Percentiles rank a stretch among this genome's conserved stretches.
Evolutionary conservation across 768 basidiomycete genomes (phyloP).

Genomic region (Hygrophorus russula): DNA sequence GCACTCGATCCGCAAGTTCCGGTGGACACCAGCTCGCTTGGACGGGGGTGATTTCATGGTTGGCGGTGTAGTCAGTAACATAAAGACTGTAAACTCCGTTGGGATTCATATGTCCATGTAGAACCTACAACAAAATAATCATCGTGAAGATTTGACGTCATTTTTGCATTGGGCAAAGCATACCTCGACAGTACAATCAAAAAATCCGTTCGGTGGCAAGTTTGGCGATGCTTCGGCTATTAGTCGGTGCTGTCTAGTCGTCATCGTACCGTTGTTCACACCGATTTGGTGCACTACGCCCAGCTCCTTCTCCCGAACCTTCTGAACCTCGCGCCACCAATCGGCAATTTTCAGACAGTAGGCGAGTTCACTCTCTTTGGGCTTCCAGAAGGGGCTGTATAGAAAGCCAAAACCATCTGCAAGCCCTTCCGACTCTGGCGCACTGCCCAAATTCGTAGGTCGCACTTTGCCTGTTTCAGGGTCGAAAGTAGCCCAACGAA

Average conservation of each 20-base stretch:
- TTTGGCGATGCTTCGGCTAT: slow-evolving; percentile 39
- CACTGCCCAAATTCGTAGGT: slow-evolving; percentile 24
- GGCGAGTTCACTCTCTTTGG: slow-evolving; percentile 24
- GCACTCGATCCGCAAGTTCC: slow-evolving; percentile 28
- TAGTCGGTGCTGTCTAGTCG: slow-evolving; percentile 25
- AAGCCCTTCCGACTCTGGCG: slow-evolving; percentile 24
- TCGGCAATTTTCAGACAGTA: slow-evolving; percentile 33
- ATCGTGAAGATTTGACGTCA: neutral
- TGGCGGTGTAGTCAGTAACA: slow-evolving; percentile 57
- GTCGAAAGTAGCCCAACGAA: slow-evolving; percentile 48
- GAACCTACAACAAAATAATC: slow-evolving; percentile 30
- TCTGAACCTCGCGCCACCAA: slow-evolving; percentile 31
- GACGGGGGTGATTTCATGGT: slow-evolving; percentile 20
- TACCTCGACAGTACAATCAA: slow-evolving; percentile 57
- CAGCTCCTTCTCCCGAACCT: slow-evolving; percentile 3
- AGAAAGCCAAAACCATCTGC: slow-evolving; percentile 25
- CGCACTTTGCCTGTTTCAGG: slow-evolving; percentile 23
- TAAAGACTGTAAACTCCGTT: slow-evolving; percentile 34
- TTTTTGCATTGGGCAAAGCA: slow-evolving; percentile 5
- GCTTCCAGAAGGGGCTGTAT: slow-evolving; percentile 35
- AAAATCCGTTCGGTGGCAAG: slow-evolving; percentile 35
- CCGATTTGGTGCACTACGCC: slow-evolving; percentile 14
- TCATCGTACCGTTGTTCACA: slow-evolving; percentile 5
- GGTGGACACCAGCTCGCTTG: slow-evolving; percentile 36
- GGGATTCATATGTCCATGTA: slow-evolving; percentile 30